These are phyloP conservation scores for Pestalotiopsis sp. DNA, from an alignment of 2,329 filamentous ascomycete genomes.

Conservation along the genomic window DNA sequence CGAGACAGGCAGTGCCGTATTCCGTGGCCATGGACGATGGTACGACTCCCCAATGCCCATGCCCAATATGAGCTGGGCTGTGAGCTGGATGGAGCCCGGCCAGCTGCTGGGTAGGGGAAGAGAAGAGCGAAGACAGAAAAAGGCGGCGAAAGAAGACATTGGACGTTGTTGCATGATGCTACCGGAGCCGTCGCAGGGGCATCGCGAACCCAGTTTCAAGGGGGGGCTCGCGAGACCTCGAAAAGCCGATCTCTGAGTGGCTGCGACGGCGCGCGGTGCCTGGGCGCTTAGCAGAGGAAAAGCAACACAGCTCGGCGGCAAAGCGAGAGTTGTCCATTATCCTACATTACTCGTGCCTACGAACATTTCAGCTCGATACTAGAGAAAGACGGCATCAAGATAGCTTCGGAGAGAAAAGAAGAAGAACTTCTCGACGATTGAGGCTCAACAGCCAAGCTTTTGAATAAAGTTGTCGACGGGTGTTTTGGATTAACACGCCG, in stretches of 20 bases:
- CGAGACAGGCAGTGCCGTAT: conserved; percentile 4
- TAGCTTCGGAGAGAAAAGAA: background rate
- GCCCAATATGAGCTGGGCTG: no score
- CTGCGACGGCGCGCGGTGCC: background rate
- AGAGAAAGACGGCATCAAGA: background rate
- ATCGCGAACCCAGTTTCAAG: conserved; percentile 14
- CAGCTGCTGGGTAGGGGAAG: background rate
- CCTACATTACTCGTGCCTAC: background rate
- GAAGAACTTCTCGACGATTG: background rate
- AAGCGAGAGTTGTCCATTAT: background rate
- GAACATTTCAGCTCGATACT: background rate
- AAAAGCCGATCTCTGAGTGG: conserved; percentile 6
- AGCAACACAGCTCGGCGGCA: background rate
- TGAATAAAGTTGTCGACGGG: conserved; percentile 7
- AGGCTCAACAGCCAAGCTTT: conserved; percentile 8
- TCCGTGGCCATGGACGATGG: conserved; percentile 2
- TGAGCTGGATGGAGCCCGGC: no score
- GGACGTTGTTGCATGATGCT: conserved; percentile 10
- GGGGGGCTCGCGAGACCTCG: background rate
- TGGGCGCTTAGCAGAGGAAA: background rate
- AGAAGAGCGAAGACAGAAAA: background rate
- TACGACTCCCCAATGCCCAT: background rate
- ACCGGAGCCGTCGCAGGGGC: conserved; percentile 15
- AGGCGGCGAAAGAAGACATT: background rate
- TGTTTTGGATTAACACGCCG: conserved; percentile 8